A percentile compares a stretch with the other conserved stretches of the same genome.
phyloP scores from a whole-genome alignment of 108 stramenopile species.

The Fragilaria crotonensis region DNA sequence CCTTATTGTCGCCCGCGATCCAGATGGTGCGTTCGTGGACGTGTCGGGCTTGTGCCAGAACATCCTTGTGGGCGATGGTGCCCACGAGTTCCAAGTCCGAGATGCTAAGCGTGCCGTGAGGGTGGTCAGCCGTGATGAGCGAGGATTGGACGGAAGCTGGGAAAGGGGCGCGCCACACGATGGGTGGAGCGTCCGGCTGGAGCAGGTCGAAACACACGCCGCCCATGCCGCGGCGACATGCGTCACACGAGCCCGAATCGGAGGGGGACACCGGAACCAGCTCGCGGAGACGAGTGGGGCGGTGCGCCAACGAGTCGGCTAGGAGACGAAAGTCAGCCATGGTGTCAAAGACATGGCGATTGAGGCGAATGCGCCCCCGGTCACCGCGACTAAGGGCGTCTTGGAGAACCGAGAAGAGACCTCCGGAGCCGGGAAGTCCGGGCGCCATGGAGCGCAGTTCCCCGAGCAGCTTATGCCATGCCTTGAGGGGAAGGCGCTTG shows the following conservation, averaged over 20 bases:
- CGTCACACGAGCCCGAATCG: constrained; percentile 19
- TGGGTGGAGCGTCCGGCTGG: not conserved
- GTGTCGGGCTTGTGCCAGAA: not conserved
- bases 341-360: constrained; percentile 3
- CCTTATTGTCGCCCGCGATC: not conserved
- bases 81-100: constrained; percentile 33
- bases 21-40: constrained; percentile 2
- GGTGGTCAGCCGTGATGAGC: constrained; percentile 6
- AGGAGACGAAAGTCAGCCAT: constrained; percentile 19
- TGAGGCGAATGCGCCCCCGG: constrained; percentile 1
- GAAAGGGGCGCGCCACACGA: not conserved
- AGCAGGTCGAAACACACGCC: no score
- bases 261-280: constrained; percentile 23
- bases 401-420: constrained; percentile 30
- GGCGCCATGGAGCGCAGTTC: constrained; percentile 40
- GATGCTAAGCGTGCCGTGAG: constrained; percentile 18
- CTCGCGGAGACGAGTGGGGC: constrained; percentile 33
- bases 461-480: constrained; percentile 29
- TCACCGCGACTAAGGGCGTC: constrained; percentile 18
- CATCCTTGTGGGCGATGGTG: not conserved
- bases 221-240: constrained; percentile 20
- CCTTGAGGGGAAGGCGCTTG: not conserved
- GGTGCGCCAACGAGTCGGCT: not conserved
- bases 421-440: constrained; percentile 24
- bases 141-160: not conserved